phyloP scores from a whole-genome alignment of 202 grass and related monocot species.

The Panicum hallii region DNA sequence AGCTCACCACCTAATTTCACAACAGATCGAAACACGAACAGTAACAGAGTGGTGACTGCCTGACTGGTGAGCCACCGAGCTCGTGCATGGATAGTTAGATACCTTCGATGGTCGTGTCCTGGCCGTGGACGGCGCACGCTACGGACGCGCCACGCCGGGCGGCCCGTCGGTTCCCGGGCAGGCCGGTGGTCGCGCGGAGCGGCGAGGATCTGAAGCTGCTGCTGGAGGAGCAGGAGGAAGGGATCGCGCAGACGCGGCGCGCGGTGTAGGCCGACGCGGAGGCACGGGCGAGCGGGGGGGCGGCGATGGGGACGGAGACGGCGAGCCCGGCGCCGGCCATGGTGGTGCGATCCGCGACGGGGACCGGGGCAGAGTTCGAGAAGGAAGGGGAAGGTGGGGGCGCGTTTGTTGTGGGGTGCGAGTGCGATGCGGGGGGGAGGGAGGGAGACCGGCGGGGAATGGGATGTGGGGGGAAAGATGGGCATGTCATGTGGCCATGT shows the following conservation, averaged over 20 bases:
- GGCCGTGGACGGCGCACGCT: slow-evolving; percentile 49
- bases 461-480: background rate
- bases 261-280: background rate
- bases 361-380: slow-evolving; percentile 39
- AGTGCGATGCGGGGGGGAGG: background rate
- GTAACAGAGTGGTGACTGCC: background rate
- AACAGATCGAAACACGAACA: background rate
- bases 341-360: slow-evolving; percentile 26
- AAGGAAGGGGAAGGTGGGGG: slow-evolving; percentile 24
- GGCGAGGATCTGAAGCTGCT: slow-evolving; percentile 23
- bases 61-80: background rate
- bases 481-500: background rate
- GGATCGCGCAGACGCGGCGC: slow-evolving; percentile 45
- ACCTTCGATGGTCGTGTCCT: slow-evolving; percentile 71
- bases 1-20: slow-evolving; percentile 13
- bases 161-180: slow-evolving; percentile 14
- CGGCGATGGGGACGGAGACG: slow-evolving; percentile 24
- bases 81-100: background rate
- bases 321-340: slow-evolving; percentile 50
- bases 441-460: slow-evolving; percentile 3
- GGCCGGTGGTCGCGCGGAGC: slow-evolving; percentile 36
- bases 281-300: slow-evolving; percentile 27
- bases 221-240: slow-evolving; percentile 40
- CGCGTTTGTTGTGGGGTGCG: slow-evolving; percentile 38
- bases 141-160: slow-evolving; percentile 32